Evolutionary conservation across 2,329 filamentous ascomycete species (phyloP), one percentile per base, ranked within the genome.

Genomic region (Aspergillus sp.): DNA sequence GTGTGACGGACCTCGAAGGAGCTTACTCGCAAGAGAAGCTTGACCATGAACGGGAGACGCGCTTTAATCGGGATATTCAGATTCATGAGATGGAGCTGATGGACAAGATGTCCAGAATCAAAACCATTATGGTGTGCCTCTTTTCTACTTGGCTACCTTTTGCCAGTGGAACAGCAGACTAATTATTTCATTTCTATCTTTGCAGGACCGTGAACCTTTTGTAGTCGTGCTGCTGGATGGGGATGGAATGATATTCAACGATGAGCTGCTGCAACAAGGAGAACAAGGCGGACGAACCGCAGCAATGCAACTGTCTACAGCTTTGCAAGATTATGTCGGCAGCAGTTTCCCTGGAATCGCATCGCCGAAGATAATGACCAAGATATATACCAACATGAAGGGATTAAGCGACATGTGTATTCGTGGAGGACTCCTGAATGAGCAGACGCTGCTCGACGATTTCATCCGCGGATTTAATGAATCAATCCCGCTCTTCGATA

Each of bases 401-500:
- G 71, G 71, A 28, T 63, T 80, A 39, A 68, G 67, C 32, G 72
- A 79, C 33, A 65, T 67, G 8, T 75, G 76, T 48, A 62, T 67
- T 40, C 67, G 66, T 44, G 65, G 65, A 43, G 74, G 75, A 12
- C 61, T 74, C 35, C 66, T 74, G 32, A 61, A 70, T 12, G 66
- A 72, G 7, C 53, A 64, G 7, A 55, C 61, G 4, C 51, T 66
- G 5, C 60, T 80, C 45, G 71, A 76, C 41, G 72, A 76, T 38
- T 81, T 81, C 57, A 69, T 73, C 29, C 71, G 71, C 33, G 78
- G 77, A n/a, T 77, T 80, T 58, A 79, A 77, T 50, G 68, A 67
- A 44, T 71, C 68, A 39, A 71, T 72, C 52, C 63, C 69, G 51
- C 68, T 70, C 50, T 78, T 78, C 55, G 68, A 78, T 54, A 70